Percentiles rank a stretch among this genome's conserved stretches.
phyloP scores from a whole-genome alignment of 2,329 filamentous ascomycete species.

The Bipolaris zeicola region DNA sequence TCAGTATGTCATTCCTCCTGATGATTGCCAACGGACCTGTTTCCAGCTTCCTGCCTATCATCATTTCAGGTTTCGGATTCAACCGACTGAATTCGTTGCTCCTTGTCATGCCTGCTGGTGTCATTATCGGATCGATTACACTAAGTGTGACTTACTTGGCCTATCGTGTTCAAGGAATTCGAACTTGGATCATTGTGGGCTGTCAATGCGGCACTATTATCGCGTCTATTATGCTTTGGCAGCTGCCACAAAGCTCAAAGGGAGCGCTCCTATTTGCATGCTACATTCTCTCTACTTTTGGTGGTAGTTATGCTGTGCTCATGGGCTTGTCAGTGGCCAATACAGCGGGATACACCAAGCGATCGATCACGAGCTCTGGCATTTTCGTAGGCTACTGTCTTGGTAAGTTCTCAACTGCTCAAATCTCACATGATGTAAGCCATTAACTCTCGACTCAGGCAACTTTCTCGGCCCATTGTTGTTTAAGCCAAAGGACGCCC shows the following conservation, averaged over 20 bases:
- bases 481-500: not conserved
- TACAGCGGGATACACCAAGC: constrained; percentile 60
- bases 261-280: constrained; percentile 57
- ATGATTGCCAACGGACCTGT: not conserved
- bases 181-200: not conserved
- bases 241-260: constrained; percentile 49
- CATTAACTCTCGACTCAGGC: not conserved
- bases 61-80: not conserved
- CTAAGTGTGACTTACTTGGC: not conserved
- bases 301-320: constrained; percentile 57
- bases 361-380: constrained; percentile 55
- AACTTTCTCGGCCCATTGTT: not conserved
- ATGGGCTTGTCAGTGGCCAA: constrained; percentile 59
- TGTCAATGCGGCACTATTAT: not conserved
- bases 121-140: not conserved
- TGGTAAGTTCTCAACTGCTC: constrained; percentile 33
- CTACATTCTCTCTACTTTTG: constrained; percentile 54
- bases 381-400: constrained; percentile 60
- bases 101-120: not conserved
- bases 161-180: not conserved
- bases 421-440: not conserved
- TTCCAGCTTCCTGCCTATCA: not conserved
- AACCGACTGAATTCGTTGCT: not conserved
- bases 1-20: not conserved
- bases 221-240: constrained; percentile 50